Base-by-base conservation (phyloP, 1,139 yeast species). In the Taphrina populina region DNA sequence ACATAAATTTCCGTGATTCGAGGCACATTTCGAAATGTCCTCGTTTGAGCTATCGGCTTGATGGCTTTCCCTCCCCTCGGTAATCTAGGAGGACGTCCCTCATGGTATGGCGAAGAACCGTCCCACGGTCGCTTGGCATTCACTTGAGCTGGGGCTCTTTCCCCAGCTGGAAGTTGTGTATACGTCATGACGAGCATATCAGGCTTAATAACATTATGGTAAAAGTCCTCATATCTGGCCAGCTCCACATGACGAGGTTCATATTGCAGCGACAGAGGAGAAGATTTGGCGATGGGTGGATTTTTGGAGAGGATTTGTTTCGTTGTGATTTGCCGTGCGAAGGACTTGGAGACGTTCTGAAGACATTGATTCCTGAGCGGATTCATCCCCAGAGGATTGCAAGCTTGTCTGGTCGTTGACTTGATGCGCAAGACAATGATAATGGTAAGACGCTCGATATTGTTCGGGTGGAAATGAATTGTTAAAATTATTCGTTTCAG, bases 121-220 rank as follows among this genome's bases (percentile, higher is more conserved):
- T 88, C 94, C 95, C 98, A 90, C 57, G 79, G 75, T 71, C 96
- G 79, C 64, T 77, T 76, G 72, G 86, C 87, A 62, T 79, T 76
- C 59, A 97, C 97, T 36, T 66, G 69, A n/a, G 76, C 66, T 10
- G 51, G 37, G 17, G 65, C 65, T 41, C 70, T 66, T 15, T 54
- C 37, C 2, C 37, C 45, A 8, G 40, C 35, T 2, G 26, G 11
- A 52, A 73, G 74, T 69, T 92, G 96, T 56, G 76, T 75, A 67
- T 87, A 88, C 63, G 81, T 80, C 66, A 85, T 83, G 64, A 92
- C 79, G 64, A 92, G 72, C 64, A 94, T 69, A 66, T 94, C 96
- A 4, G 88, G 74, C 63, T 81, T 79, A 46, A 94, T 67, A 0
- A 88, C 84, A 69, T 83, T 83, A 58, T 74, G 69, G 69, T 86